Evolutionary conservation across 2,329 filamentous ascomycete species (phyloP).

Genomic region (Venturia asperata): DNA sequence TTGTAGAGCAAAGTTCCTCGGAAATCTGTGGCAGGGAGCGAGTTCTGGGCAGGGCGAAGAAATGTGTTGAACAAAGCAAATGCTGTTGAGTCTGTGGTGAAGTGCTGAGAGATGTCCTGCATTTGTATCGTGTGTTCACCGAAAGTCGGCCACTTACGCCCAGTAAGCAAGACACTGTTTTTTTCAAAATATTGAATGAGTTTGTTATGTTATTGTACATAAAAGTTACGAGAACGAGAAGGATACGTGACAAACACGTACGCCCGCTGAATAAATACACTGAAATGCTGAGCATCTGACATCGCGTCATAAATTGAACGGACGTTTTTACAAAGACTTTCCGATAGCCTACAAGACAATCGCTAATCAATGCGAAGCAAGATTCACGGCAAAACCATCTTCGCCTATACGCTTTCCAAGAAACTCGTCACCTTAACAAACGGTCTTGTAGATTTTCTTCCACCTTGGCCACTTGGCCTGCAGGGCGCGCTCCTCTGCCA

Average conservation of each 20-base stretch:
- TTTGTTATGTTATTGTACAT: no score
- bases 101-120: neutral
- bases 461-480: conserved; percentile 37
- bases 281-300: neutral
- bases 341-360: neutral
- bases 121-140: neutral
- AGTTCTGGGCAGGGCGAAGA: neutral
- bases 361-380: neutral
- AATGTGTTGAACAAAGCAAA: neutral
- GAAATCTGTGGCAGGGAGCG: conserved; percentile 1
- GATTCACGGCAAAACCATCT: neutral
- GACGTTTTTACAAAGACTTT: neutral
- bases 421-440: conserved; percentile 33
- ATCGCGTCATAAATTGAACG: neutral
- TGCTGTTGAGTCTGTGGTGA: neutral
- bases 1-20: neutral
- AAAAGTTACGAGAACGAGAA: no score
- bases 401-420: neutral
- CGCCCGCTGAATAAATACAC: neutral
- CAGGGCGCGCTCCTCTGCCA: conserved; percentile 12
- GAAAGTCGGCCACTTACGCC: neutral
- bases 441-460: conserved; percentile 44
- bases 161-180: no score
- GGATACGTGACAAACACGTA: no score
- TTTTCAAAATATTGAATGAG: no score